Base-by-base conservation (phyloP, 2,329 filamentous ascomycete genomes). In the Ilyonectria robusta region DNA sequence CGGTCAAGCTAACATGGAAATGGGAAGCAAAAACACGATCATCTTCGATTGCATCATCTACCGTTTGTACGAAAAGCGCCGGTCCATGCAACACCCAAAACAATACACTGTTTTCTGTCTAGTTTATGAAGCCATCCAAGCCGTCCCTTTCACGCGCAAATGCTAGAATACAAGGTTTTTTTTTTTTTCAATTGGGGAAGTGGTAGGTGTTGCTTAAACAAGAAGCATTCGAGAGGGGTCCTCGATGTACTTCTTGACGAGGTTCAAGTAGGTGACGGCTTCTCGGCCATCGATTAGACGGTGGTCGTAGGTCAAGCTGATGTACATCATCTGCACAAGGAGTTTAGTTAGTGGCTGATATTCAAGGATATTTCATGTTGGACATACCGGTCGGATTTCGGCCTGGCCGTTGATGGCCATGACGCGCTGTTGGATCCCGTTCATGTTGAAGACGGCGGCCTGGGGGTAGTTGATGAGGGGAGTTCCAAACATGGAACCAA, bases 391-490 rank as follows among this genome's bases (percentile, higher is more conserved):
- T 83, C 88, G 67, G 21, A 79, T 78, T 44, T 73, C 75, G 29
- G 72, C 75, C 44, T 78, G 89, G 74, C 90, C 88, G 77, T 91
- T 87, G 72, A 83, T 87, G 21, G 88, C 87, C 54, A 82, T 82
- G 70, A 91, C 86, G 59, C 83, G 79, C n/a, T 83, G 79, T 65
- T 88, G 88, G 56, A 82, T 83, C 4, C 89, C 80, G 75, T 90
- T 89, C 80, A 90, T 82, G 75, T 89, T 90, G 81, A 90, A 90
- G 54, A 89, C 82, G 15, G 77, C 76, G 8, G 91, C 89, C 82
- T 93, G 92, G 60, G 92, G 92, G 63, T 91, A 91, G 84, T 93
- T 93, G 85, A 94, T 93, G 75, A 93, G 88, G 62, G 91, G 91
- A 48, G 92, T 93, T 62, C 77, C 77, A n/a, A 79, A 79, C 70